Conservation (phyloP, 1,139 yeast species). For the Candida anutae region DNA sequence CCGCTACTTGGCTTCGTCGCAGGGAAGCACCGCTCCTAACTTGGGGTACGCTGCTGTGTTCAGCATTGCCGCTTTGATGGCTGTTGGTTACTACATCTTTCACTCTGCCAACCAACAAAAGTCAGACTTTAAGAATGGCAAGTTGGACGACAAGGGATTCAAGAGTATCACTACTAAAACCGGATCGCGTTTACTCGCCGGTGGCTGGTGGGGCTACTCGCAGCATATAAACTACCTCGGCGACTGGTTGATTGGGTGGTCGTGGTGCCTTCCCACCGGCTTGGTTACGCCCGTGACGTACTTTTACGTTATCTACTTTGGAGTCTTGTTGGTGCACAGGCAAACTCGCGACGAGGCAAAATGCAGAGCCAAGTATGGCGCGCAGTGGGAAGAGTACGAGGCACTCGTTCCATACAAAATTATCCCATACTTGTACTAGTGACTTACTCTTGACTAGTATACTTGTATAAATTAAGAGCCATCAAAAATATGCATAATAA, state of each 20-base stretch:
- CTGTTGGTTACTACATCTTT: slow-evolving; percentile 73
- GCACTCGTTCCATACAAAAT: slow-evolving; percentile 78
- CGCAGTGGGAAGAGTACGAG: slow-evolving; percentile 80
- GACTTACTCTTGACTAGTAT: neutral
- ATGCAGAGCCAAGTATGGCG: slow-evolving; percentile 79
- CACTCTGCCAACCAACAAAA: slow-evolving; percentile 79
- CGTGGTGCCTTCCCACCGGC: slow-evolving; percentile 93
- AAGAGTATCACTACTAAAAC: slow-evolving; percentile 64
- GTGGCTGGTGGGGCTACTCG: slow-evolving; percentile 94
- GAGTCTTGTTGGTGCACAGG: slow-evolving; percentile 73
- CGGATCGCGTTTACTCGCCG: slow-evolving; percentile 73
- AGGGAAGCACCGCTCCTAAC: slow-evolving; percentile 39
- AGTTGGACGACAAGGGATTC: slow-evolving; percentile 52
- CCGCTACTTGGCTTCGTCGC: slow-evolving; percentile 58
- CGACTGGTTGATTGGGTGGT: slow-evolving; percentile 86
- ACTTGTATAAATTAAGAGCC: no score
- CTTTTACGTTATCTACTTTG: slow-evolving; percentile 80
- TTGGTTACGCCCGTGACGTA: slow-evolving; percentile 76
- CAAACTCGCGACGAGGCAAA: slow-evolving; percentile 88
- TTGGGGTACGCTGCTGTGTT: slow-evolving; percentile 37
- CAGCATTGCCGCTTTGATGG: slow-evolving; percentile 37
- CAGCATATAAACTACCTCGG: slow-evolving; percentile 95
- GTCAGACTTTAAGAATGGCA: slow-evolving; percentile 74
- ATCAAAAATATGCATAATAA: no score
- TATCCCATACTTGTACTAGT: slow-evolving; percentile 74